Evolutionary conservation across 2,329 filamentous ascomycete species (phyloP), one percentile per base, ranked within the genome.

Genomic region (Colletotrichum gloeosporioides): DNA sequence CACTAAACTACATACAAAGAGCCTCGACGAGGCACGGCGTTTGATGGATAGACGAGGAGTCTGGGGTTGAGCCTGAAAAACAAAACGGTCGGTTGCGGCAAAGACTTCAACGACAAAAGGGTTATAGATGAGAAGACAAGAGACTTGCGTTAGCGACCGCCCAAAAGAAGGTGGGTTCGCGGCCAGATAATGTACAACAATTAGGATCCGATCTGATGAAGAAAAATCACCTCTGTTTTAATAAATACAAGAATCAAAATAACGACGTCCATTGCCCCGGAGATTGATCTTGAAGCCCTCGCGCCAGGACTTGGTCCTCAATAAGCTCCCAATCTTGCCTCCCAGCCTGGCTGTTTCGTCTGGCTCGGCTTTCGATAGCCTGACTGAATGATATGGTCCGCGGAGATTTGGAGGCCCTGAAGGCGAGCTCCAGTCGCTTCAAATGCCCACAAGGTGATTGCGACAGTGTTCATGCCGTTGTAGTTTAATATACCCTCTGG

Each of bases 401-500:
- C 59, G 13, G 31, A 34, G 18, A 63, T 31, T 9, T 34, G 27
- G 59, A 34, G 8, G 32, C 73, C 75, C 61, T 77, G 65, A 27
- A 77, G 15, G 53, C 31, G 90, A 2, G 90, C 91, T 15, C 89
- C 91, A 4, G 82, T 85, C 2, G 84, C 83, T 69, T 91, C 89
- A 77, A 92, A 85, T 3, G 90, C 90, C 93, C 93, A 95, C 32
- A 95, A 80, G 53, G 88, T 90, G 18, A 95, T 79, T 1, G 88
- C 93, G 15, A 95, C 77, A 81, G 90, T 93, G 80, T 95, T 95
- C 53, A 85, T 88, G 1, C 93, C 93, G n/a, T 88, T 86, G 81
- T 94, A 93, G 80, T 95, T 90, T 78, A 94, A 84, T 32, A 95
- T 85, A 22, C 93, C 93, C 84, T 94, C 89, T 0, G 93, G 93